Conservation (phyloP, 1,284 basidiomycete species). For the Somion occarium region DNA sequence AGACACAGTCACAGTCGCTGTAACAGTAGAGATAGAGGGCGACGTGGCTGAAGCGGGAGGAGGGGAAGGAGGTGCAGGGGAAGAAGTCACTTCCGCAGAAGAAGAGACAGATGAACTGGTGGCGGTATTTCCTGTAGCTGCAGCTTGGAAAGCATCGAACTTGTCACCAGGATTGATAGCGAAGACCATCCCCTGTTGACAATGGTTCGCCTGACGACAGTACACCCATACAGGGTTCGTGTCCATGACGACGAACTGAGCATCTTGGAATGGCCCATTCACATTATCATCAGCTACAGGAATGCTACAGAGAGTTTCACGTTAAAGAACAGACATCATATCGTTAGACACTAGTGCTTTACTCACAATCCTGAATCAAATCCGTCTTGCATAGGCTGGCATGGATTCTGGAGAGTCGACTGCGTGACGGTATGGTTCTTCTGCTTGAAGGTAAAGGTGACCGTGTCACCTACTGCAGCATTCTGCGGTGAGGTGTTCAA, state of each 20-base stretch:
- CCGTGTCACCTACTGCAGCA: constrained; percentile 42
- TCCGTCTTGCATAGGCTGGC: constrained; percentile 34
- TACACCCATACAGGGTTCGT: constrained; percentile 58
- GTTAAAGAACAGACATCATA: neutral
- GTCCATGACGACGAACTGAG: constrained; percentile 37
- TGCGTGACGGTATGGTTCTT: constrained; percentile 65
- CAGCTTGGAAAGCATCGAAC: constrained; percentile 47
- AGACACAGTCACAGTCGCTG: constrained; percentile 33
- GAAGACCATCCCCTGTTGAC: constrained; percentile 59
- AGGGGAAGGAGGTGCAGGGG: constrained; percentile 14
- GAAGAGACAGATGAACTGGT: constrained; percentile 21
- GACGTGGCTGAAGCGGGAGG: constrained; percentile 14
- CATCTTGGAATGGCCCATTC: constrained; percentile 38
- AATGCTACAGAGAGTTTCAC: constrained; percentile 30
- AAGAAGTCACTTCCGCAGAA: constrained; percentile 20
- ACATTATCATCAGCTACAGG: constrained; percentile 44
- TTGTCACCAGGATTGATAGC: constrained; percentile 54
- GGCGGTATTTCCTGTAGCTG: constrained; percentile 35
- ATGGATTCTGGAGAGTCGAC: constrained; percentile 50
- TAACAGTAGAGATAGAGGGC: constrained; percentile 21
- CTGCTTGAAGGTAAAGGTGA: constrained; percentile 52
- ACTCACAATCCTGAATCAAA: constrained; percentile 59
- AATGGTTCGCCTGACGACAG: constrained; percentile 41
- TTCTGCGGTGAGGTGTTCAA: constrained; percentile 26
- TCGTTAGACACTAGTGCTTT: no score